These are phyloP conservation scores for Dinochytrium kinnereticum DNA, from an alignment of 371 early-diverging fungal genomes.

Conservation along the genomic window DNA sequence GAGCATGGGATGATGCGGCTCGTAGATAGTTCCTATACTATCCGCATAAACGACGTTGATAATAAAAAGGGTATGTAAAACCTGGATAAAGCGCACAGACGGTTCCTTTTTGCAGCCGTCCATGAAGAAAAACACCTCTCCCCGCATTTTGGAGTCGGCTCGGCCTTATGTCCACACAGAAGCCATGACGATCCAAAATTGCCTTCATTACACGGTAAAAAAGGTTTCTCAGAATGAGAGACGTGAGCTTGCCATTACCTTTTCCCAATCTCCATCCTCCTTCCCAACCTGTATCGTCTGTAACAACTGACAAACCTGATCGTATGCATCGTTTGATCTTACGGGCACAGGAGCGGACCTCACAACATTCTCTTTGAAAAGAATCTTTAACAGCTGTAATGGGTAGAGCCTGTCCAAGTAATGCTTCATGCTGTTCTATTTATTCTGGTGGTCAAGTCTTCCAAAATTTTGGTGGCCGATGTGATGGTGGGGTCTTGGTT, in stretches of 20 bases:
- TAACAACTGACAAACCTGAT: background rate
- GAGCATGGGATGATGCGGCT: slow-evolving; percentile 1
- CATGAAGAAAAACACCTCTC: background rate
- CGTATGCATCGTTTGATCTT: background rate
- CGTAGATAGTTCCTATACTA: background rate
- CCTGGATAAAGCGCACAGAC: background rate
- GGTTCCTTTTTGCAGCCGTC: background rate
- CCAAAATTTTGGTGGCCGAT: background rate
- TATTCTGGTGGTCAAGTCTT: no score
- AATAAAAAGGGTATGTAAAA: background rate
- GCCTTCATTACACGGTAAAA: background rate
- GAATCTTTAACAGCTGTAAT: background rate
- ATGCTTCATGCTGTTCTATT: background rate
- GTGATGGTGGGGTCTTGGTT: background rate
- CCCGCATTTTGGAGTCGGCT: background rate
- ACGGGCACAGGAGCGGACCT: background rate
- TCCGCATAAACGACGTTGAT: background rate
- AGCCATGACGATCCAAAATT: background rate
- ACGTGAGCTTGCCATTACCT: no score
- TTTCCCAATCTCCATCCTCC: background rate
- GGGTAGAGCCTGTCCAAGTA: background rate
- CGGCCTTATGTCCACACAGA: background rate
- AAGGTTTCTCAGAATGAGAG: background rate
- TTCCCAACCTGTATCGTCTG: background rate
- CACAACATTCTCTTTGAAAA: background rate